Evolutionary conservation across 176 grass and related monocot species (phyloP).

Genomic region (Avena atlantica): DNA sequence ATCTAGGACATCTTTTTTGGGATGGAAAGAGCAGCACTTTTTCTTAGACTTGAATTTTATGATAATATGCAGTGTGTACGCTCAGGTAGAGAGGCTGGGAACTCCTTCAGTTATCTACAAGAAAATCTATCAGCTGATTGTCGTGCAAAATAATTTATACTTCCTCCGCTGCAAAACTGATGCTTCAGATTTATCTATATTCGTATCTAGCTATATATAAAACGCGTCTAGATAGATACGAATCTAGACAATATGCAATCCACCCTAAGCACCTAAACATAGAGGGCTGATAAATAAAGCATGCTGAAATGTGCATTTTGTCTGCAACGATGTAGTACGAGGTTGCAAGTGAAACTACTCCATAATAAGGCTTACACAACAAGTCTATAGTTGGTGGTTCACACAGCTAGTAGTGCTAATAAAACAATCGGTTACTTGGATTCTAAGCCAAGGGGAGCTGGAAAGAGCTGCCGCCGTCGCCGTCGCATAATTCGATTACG

Average conservation of each 20-base stretch:
- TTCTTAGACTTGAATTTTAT: neutral
- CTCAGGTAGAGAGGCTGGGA: neutral
- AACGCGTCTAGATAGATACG: too few relatives aligned
- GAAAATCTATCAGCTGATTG: too few relatives aligned
- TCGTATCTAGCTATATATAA: too few relatives aligned
- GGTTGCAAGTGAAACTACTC: neutral
- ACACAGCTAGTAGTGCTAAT: neutral
- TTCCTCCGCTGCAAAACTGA: too few relatives aligned
- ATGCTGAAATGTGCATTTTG: conserved; percentile 17
- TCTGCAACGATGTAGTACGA: neutral
- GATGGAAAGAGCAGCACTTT: too few relatives aligned
- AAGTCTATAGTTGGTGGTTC: neutral
- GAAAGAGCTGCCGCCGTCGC: conserved; percentile 44
- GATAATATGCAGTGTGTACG: neutral
- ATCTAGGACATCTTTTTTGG: too few relatives aligned
- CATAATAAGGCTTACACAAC: neutral
- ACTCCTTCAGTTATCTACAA: too few relatives aligned
- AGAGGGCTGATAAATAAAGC: too few relatives aligned
- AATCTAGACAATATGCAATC: neutral
- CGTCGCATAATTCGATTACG: conserved; percentile 34
- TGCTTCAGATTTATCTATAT: too few relatives aligned
- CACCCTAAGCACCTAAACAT: neutral
- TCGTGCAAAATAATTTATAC: too few relatives aligned
- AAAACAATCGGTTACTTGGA: conserved; percentile 22
- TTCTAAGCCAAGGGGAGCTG: conserved; percentile 54